Conservation (phyloP, 2,329 filamentous ascomycete genomes). For the Zymoseptoria brevis region DNA sequence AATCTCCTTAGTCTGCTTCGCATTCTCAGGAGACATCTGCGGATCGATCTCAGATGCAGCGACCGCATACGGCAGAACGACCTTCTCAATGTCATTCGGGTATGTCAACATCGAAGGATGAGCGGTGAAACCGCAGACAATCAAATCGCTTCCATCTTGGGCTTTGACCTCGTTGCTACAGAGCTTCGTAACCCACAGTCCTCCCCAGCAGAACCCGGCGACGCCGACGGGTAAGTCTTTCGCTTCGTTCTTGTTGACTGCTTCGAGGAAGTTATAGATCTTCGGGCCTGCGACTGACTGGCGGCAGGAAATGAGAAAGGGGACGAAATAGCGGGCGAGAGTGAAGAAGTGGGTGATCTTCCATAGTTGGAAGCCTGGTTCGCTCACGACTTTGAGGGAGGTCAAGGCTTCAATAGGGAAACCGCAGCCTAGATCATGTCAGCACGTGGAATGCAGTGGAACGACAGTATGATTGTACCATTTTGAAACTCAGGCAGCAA, state of each 20-base stretch:
- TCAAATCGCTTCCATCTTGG: conserved; percentile 24
- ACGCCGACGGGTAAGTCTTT: conserved; percentile 26
- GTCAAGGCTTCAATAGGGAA: conserved; percentile 23
- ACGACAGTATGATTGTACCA: conserved; percentile 14
- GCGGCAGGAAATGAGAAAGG: conserved; percentile 22
- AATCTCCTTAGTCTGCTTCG: conserved; percentile 27
- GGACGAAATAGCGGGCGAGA: conserved; percentile 18
- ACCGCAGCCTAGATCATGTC: conserved; percentile 16
- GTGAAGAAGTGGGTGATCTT: conserved; percentile 25
- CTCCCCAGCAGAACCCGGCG: conserved; percentile 31
- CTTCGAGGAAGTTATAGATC: conserved; percentile 23
- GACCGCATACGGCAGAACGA: conserved; percentile 28
- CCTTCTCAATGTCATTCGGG: conserved; percentile 29
- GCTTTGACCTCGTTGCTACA: conserved; percentile 26
- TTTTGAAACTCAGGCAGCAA: conserved; percentile 33
- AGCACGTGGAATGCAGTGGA: not conserved
- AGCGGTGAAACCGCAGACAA: conserved; percentile 30
- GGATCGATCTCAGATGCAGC: conserved; percentile 27
- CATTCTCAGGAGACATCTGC: conserved; percentile 26
- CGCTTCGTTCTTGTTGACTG: conserved; percentile 23
- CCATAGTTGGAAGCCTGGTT: conserved; percentile 24
- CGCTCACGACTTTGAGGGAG: conserved; percentile 25
- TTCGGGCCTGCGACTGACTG: conserved; percentile 21
- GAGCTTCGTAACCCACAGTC: conserved; percentile 28
- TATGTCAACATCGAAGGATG: conserved; percentile 30